phyloP scores from a whole-genome alignment of 2,329 filamentous ascomycete genomes.

The Pleomassaria siparia region DNA sequence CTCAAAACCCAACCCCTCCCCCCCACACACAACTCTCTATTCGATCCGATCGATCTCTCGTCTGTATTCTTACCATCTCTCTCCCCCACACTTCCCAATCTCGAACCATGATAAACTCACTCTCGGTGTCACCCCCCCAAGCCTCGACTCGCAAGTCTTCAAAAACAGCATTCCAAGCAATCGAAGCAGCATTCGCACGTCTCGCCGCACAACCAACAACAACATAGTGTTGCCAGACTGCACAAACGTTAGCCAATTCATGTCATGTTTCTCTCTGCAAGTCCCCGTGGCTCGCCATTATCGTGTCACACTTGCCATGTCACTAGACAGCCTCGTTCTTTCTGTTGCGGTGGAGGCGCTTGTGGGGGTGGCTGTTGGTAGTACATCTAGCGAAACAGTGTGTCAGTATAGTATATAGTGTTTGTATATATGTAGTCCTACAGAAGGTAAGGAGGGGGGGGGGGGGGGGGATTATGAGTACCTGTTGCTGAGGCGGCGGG shows the following conservation, averaged over 20 bases:
- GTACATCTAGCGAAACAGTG: constrained; percentile 34
- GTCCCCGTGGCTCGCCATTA: not conserved
- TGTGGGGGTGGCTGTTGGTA: constrained; percentile 31
- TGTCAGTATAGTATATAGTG: too few relatives aligned
- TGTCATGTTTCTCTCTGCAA: too few relatives aligned
- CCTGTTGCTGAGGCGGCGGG: constrained; percentile 34
- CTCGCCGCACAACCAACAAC: constrained; percentile 40
- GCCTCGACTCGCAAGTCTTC: not conserved
- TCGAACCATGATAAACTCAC: too few relatives aligned
- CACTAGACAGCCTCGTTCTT: constrained; percentile 35
- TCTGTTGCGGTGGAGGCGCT: constrained; percentile 27
- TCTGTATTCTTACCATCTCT: too few relatives aligned
- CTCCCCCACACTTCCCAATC: too few relatives aligned
- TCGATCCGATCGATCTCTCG: too few relatives aligned
- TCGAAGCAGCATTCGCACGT: constrained; percentile 40
- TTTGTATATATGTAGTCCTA: too few relatives aligned
- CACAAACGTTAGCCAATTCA: not conserved
- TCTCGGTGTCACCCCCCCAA: too few relatives aligned
- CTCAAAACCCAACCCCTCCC: too few relatives aligned
- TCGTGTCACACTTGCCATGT: constrained; percentile 26
- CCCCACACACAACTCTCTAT: too few relatives aligned
- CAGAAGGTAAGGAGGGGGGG: too few relatives aligned
- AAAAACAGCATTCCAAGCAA: constrained; percentile 35
- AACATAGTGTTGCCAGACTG: constrained; percentile 40
- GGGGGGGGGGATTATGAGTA: too few relatives aligned